Conservation (phyloP, 164 flowering plant species). For the Berberis thunbergii region DNA sequence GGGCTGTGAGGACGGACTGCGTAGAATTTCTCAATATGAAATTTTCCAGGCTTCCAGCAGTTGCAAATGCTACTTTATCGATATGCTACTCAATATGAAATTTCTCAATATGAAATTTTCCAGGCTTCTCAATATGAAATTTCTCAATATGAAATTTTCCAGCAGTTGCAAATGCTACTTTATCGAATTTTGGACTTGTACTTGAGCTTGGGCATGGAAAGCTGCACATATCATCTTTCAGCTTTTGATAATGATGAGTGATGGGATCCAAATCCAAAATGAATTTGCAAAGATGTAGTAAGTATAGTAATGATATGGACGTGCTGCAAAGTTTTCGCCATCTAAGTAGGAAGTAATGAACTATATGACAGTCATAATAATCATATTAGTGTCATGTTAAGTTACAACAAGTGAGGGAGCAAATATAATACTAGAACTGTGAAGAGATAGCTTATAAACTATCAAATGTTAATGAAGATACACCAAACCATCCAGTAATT, state of each 20-base stretch:
- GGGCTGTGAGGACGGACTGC: too few relatives aligned
- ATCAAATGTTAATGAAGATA: too few relatives aligned
- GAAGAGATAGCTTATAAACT: not conserved
- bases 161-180: slow-evolving; percentile 20
- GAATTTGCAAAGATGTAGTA: slow-evolving; percentile 63
- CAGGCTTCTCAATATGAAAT: too few relatives aligned
- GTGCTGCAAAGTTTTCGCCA: slow-evolving; percentile 74
- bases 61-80: too few relatives aligned
- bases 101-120: too few relatives aligned
- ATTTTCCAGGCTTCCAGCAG: too few relatives aligned
- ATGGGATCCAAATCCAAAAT: slow-evolving; percentile 72
- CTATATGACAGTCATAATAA: slow-evolving; percentile 40
- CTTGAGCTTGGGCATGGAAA: slow-evolving; percentile 11
- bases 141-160: too few relatives aligned
- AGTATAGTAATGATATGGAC: slow-evolving; percentile 48
- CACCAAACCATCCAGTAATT: too few relatives aligned
- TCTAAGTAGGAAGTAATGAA: slow-evolving; percentile 62
- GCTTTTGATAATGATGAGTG: slow-evolving; percentile 47
- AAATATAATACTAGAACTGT: not conserved
- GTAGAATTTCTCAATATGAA: too few relatives aligned
- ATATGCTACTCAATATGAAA: too few relatives aligned
- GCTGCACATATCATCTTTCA: slow-evolving; percentile 77
- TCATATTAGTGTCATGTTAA: too few relatives aligned
- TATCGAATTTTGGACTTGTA: slow-evolving; percentile 38
- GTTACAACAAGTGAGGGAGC: not conserved